Percentiles rank a stretch among this genome's conserved stretches.
Conservation (phyloP, 139 green algal genomes). For the Chlorella sp. region DNA sequence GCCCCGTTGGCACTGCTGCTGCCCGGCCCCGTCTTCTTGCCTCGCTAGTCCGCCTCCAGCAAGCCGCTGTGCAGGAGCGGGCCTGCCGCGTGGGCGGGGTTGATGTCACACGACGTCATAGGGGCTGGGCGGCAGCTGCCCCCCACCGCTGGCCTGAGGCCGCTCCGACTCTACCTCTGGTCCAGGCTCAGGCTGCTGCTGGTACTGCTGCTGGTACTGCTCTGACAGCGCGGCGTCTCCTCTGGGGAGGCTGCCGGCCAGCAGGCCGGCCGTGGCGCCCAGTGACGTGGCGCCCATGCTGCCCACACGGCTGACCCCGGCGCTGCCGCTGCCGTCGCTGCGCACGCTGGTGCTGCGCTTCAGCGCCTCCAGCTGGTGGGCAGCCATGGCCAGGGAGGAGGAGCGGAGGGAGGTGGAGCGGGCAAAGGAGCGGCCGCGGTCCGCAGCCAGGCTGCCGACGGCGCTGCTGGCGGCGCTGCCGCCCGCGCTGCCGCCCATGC, state of each 20-base stretch:
- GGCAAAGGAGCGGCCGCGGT: not conserved
- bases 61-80: not conserved
- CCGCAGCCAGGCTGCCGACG: not conserved
- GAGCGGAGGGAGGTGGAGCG: not conserved
- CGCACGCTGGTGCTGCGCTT: not conserved
- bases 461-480: not conserved
- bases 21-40: not conserved
- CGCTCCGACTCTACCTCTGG: not conserved
- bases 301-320: not conserved
- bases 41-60: not conserved
- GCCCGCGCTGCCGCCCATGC: not conserved
- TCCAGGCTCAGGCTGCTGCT: not conserved
- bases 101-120: not conserved
- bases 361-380: not conserved
- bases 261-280: not conserved
- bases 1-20: not conserved
- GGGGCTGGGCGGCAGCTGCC: not conserved
- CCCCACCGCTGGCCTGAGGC: not conserved
- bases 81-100: too few species aligned
- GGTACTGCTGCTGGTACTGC: not conserved
- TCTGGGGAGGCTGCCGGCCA: not conserved
- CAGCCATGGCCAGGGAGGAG: not conserved
- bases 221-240: not conserved
- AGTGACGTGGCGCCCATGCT: not conserved
- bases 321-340: not conserved